Conservation (phyloP, 305 asterid species). For the Fraxinus floribunda region DNA sequence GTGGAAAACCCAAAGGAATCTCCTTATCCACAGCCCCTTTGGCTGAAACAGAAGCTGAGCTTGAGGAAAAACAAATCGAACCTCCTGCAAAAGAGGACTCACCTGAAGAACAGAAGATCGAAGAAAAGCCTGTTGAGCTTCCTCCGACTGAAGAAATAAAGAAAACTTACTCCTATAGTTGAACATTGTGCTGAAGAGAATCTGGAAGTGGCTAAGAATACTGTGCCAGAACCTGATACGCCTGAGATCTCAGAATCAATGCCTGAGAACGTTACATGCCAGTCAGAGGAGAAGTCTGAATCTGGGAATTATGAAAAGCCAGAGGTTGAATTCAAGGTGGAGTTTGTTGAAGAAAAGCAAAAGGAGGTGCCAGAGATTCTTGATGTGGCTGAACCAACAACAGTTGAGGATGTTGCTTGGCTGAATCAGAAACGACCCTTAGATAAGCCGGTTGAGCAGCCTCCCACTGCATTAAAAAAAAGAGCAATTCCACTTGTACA, state of each 20-base stretch:
- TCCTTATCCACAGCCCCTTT: conserved; percentile 17
- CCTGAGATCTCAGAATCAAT: conserved; percentile 5
- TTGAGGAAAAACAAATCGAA: conserved; percentile 32
- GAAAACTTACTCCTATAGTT: conserved; percentile 23
- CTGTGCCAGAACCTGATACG: conserved; percentile 19
- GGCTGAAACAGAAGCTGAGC: conserved; percentile 33
- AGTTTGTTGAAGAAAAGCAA: too few relatives aligned
- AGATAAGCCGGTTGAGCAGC: conserved; percentile 27
- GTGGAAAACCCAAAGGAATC: conserved; percentile 1
- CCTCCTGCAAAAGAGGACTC: conserved; percentile 31
- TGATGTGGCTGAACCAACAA: too few relatives aligned
- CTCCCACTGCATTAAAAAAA: conserved; percentile 14
- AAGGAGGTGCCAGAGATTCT: too few relatives aligned
- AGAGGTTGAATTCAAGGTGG: not conserved
- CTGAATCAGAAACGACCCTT: conserved; percentile 15
- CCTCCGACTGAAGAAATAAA: conserved; percentile 28
- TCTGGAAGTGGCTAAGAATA: conserved; percentile 22
- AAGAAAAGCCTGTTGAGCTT: conserved; percentile 33
- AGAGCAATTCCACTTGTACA: too few relatives aligned
- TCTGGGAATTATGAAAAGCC: conserved; percentile 10
- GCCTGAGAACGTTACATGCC: conserved; percentile 10
- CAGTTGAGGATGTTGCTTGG: too few relatives aligned
- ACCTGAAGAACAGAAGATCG: conserved; percentile 30
- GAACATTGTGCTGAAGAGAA: conserved; percentile 16
- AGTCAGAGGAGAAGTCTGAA: conserved; percentile 22